Evolutionary conservation across 169 alveolate species (phyloP).

Genomic region (Cryptosporidium tyzzeri): DNA sequence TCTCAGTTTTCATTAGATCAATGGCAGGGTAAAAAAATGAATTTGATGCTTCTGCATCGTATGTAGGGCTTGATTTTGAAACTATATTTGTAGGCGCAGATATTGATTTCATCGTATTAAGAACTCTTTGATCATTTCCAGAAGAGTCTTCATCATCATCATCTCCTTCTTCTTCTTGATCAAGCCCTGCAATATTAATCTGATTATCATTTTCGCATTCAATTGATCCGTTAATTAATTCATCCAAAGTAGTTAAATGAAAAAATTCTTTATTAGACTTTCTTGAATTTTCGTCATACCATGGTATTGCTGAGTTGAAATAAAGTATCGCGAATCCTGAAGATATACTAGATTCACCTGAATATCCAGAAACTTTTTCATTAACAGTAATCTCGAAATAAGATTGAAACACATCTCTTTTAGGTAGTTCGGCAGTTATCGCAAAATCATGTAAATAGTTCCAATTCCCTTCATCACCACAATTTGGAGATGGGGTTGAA

Average conservation of each 20-base stretch:
- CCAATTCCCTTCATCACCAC: slow-evolving; percentile 81
- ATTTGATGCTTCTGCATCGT: slow-evolving; percentile 59
- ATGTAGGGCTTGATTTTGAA: slow-evolving; percentile 40
- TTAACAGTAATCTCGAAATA: slow-evolving; percentile 56
- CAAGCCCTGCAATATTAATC: background rate
- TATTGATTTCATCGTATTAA: slow-evolving; percentile 66
- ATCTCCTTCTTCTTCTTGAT: slow-evolving; percentile 32
- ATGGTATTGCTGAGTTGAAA: slow-evolving; percentile 60
- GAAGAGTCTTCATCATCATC: background rate
- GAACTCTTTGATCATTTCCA: slow-evolving; percentile 33
- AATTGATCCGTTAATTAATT: slow-evolving; percentile 41
- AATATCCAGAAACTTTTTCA: slow-evolving; percentile 71
- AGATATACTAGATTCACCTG: slow-evolving; percentile 58
- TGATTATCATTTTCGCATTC: background rate
- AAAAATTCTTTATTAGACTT: slow-evolving; percentile 42
- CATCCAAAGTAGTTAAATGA: slow-evolving; percentile 62
- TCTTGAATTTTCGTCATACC: slow-evolving; percentile 67
- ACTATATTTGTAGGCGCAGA: slow-evolving; percentile 56
- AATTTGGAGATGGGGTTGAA: slow-evolving; percentile 80
- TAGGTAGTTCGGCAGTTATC: slow-evolving; percentile 68
- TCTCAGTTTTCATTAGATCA: slow-evolving; percentile 58
- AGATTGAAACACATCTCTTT: slow-evolving; percentile 65
- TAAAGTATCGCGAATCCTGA: slow-evolving; percentile 71
- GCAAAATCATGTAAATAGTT: slow-evolving; percentile 77
- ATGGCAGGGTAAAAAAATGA: slow-evolving; percentile 61